Percentiles rank a stretch among this genome's conserved stretches.
Evolutionary conservation across 139 green algal species (phyloP).

Genomic region (Coelastrella sp.): DNA sequence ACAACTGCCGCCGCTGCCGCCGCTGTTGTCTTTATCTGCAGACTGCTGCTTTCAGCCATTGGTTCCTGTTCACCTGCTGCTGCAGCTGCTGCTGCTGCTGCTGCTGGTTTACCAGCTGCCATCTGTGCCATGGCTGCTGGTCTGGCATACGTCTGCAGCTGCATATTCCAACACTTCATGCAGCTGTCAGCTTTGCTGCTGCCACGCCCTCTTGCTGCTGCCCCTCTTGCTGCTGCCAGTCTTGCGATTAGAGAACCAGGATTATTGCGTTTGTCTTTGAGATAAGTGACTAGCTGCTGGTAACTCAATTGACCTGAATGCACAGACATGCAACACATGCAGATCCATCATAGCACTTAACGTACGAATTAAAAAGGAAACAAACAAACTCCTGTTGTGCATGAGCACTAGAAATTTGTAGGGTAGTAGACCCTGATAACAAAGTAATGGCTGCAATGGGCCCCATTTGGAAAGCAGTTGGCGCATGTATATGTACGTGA

Average conservation of each 20-base stretch:
- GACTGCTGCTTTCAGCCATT: not conserved
- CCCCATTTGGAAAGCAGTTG: no score
- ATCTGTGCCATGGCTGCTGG: not conserved
- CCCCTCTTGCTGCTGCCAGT: constrained; percentile 8
- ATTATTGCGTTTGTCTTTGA: not conserved
- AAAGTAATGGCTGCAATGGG: no score
- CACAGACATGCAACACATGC: not conserved
- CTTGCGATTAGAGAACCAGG: not conserved
- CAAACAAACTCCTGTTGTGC: no score
- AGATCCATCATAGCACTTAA: no score
- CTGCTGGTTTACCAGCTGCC: no score
- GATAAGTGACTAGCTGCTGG: not conserved
- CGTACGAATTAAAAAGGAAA: no score
- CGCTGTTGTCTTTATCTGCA: not conserved
- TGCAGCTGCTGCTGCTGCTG: not conserved
- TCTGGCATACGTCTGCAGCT: not conserved
- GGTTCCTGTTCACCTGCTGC: not conserved
- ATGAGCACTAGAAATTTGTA: no score
- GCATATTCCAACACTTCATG: not conserved
- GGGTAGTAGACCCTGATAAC: no score
- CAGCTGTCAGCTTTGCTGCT: not conserved
- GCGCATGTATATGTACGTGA: no score
- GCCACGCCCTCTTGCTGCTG: not conserved
- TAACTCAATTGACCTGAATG: not conserved
- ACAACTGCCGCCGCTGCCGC: not conserved